Evolutionary conservation across 2,329 filamentous ascomycete genomes (phyloP).

Genomic region (Fusarium guadeloupense): DNA sequence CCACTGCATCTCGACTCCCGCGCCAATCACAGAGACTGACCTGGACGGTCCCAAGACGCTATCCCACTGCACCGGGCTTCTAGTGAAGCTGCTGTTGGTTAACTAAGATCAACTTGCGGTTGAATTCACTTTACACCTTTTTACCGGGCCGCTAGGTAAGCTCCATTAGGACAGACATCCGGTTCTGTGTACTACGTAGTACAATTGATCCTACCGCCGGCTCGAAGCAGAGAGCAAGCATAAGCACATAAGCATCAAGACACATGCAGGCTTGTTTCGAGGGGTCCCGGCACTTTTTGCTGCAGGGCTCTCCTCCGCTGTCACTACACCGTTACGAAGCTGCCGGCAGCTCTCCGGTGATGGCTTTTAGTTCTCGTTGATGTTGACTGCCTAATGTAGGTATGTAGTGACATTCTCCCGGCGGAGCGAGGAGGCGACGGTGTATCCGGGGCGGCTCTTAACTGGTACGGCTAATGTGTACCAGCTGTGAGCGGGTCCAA

Average conservation of each 20-base stretch:
- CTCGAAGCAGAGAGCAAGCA: background rate
- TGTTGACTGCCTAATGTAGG: background rate
- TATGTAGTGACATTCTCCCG: constrained; percentile 39
- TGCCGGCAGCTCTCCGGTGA: constrained; percentile 33
- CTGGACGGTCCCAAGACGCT: constrained; percentile 30
- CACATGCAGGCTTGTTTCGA: constrained; percentile 8
- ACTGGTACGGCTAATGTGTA: constrained; percentile 44
- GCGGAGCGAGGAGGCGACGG: constrained; percentile 29
- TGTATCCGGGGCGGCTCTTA: constrained; percentile 33
- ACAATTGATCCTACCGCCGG: constrained; percentile 1
- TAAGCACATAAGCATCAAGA: background rate
- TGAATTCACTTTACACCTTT: constrained; percentile 27
- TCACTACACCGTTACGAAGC: constrained; percentile 1
- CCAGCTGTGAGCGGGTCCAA: constrained; percentile 36
- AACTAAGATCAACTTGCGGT: constrained; percentile 32
- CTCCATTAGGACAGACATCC: constrained; percentile 30
- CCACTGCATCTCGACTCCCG: constrained; percentile 44
- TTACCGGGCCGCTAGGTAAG: constrained; percentile 27
- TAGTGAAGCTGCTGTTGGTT: constrained; percentile 30
- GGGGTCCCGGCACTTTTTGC: constrained; percentile 22
- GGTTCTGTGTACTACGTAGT: constrained; percentile 14
- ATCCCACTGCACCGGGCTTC: constrained; percentile 37
- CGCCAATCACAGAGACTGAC: constrained; percentile 42
- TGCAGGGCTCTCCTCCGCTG: constrained; percentile 8
- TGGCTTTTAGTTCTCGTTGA: constrained; percentile 17